Evolutionary conservation across 1,139 yeast species (phyloP), one percentile per base, ranked within the genome.

Genomic region (Yamadazyma songkhlaensis): DNA sequence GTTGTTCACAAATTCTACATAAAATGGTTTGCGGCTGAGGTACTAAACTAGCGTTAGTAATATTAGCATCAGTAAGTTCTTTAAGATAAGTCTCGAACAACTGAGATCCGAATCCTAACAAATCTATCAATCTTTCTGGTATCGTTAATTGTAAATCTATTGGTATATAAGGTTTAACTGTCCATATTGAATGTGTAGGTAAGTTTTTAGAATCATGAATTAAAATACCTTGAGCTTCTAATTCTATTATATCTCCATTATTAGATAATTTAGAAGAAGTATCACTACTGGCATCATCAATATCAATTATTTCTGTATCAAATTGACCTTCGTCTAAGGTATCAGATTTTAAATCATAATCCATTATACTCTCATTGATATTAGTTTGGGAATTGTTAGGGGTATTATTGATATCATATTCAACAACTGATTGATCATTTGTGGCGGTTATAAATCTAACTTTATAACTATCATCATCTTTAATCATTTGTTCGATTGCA

Each of bases 151-250:
- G 79, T 27, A 84, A 62, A 29, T 80, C 78, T 10, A 81, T 67
- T 6, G 84, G 82, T 9, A 74, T 67, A 57, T 80, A 84, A 1
- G 95, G 96, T 49, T 86, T 82, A 9, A 92, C 70, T 3, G 94
- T 81, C 97, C 98, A 92, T 85, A 92, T 85, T 1, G 96, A 81
- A 57, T 89, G 95, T 1, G 84, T 72, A 1, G 95, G 89, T n/a
- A 72, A 59, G 10, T 70, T 69, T 35, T 66, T 64, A 3, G 73
- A 60, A 50, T 84, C 85, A 48, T 81, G 86, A n/a, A 92, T 84
- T 26, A 92, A 60, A n/a, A 92, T 84, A 6, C 99, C 99, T 53
- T 90, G 97, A 0, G 96, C 97, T 57, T 90, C 98, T 29, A 92
- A 64, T 50, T 87, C 94, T 3, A 82, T 74, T 10, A 75, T 61